These are phyloP conservation scores for Colletotrichum lindemuthianum DNA, from an alignment of 2,329 filamentous ascomycete species.

Conservation along the genomic window DNA sequence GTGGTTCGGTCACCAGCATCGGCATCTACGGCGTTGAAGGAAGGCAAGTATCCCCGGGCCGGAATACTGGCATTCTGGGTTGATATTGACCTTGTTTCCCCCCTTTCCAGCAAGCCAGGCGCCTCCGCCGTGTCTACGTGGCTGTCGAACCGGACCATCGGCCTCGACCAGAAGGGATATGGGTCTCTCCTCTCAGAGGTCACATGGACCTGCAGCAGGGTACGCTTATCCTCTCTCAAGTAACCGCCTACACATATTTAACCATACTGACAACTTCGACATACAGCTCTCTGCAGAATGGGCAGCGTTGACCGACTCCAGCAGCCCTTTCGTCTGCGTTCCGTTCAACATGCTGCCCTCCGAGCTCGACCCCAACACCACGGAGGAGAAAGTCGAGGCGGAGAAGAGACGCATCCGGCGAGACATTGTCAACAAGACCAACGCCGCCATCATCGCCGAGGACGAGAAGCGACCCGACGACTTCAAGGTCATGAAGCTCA, in stretches of 20 bases:
- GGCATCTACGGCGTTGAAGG: constrained; percentile 57
- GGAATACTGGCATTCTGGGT: not conserved
- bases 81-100: not conserved
- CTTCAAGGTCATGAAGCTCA: constrained; percentile 48
- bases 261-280: not conserved
- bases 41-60: constrained; percentile 40
- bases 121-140: constrained; percentile 56
- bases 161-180: constrained; percentile 52
- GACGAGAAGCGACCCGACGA: constrained; percentile 40
- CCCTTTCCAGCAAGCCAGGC: constrained; percentile 52
- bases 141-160: constrained; percentile 56
- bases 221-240: constrained; percentile 33
- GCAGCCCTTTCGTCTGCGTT: constrained; percentile 48
- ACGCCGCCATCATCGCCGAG: constrained; percentile 47
- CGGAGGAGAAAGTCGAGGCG: constrained; percentile 43
- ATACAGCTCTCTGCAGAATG: constrained; percentile 51
- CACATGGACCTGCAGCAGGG: constrained; percentile 54
- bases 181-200: constrained; percentile 54
- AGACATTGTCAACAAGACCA: constrained; percentile 50
- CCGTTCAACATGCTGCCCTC: constrained; percentile 55
- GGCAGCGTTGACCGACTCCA: constrained; percentile 49
- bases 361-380: constrained; percentile 41
- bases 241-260: no score
- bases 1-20: constrained; percentile 51
- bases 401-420: constrained; percentile 51